Base-by-base conservation (phyloP, 441 rosid genomes). In the Breynia disticha region DNA sequence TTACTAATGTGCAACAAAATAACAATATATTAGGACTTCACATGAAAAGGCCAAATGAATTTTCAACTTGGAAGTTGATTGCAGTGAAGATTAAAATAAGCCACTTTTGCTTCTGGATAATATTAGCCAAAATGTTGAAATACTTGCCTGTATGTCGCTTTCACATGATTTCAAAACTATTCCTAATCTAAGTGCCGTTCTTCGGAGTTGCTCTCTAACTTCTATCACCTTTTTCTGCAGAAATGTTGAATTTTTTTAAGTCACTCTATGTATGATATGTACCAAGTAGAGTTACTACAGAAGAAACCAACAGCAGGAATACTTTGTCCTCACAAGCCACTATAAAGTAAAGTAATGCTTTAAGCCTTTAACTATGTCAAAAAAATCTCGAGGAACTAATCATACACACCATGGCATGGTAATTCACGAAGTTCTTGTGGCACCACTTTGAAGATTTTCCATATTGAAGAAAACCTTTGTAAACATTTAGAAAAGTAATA, bases 401-500 rank as follows among this genome's bases (percentile, higher is more conserved):
- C 16, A 57, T 54, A 57, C 72, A 16, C 28, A 91, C 97, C 97
- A 91, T 86, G 60, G 97, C 83, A 11, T 88, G 95, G 65, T 78
- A 81, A 77, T 88, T 88, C 52, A 91, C 61, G 24, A 74, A 86
- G 72, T 91, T 88, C 72, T 67, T 84, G 58, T 79, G 73, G 59
- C 97, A 88, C 98, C 98, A 91, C 49, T 80, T 78, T 4, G 87
- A 72, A 53, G 97, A 81, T 73, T 79, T 82, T 52, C 89, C 78
- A 43, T 95, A 88, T 61, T 81, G 82, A 16, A 84, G 80, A 72
- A 82, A 91, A 66, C 91, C 98, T 74, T 82, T 80, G 82, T 84
- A 88, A 55, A 91, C 75, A 67, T 91, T 91, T 39, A 91, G 70
- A 73, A 86, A 91, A 11, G 97, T 79, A 51, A 91, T 79, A 71